Conservation (phyloP, 208 protist genomes). For the Crithidia acanthocephali region DNA sequence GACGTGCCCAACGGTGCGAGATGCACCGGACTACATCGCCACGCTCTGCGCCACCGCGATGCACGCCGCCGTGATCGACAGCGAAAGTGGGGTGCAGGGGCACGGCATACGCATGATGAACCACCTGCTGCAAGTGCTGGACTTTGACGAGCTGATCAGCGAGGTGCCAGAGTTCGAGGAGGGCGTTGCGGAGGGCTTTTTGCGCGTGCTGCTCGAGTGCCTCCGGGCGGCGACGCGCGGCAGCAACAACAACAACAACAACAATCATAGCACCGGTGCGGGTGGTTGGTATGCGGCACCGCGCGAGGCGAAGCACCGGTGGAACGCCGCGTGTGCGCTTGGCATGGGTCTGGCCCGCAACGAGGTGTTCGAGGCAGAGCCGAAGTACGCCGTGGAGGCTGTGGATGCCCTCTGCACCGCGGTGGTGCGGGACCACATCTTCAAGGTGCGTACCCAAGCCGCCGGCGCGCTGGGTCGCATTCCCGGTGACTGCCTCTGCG, state of each 20-base stretch:
- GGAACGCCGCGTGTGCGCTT: slow-evolving; percentile 79
- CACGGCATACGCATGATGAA: slow-evolving; percentile 90
- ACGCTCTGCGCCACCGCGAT: slow-evolving; percentile 66
- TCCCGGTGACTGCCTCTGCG: slow-evolving; percentile 30
- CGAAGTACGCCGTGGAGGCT: slow-evolving; percentile 43
- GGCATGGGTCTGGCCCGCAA: slow-evolving; percentile 58
- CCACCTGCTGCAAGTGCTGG: slow-evolving; percentile 60
- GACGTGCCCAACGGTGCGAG: slow-evolving; percentile 30
- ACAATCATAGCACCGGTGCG: neutral
- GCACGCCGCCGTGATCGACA: slow-evolving; percentile 46
- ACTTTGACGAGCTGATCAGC: slow-evolving; percentile 68
- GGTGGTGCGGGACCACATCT: slow-evolving; percentile 66
- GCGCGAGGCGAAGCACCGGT: slow-evolving; percentile 74
- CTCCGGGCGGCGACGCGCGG: slow-evolving; percentile 30
- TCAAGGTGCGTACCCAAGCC: slow-evolving; percentile 87
- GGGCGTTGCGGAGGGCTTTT: slow-evolving; percentile 73
- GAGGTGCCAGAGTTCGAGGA: slow-evolving; percentile 50
- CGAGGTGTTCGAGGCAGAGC: slow-evolving; percentile 76
- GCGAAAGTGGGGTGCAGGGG: slow-evolving; percentile 47
- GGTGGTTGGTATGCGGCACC: slow-evolving; percentile 16
- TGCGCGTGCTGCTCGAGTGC: slow-evolving; percentile 59
- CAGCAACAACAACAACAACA: neutral
- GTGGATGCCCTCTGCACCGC: slow-evolving; percentile 57
- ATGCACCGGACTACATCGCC: slow-evolving; percentile 39
- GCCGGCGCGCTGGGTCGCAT: slow-evolving; percentile 55